Conservation (phyloP, 1,139 yeast species). For the Saccharomycopsis phalli region DNA sequence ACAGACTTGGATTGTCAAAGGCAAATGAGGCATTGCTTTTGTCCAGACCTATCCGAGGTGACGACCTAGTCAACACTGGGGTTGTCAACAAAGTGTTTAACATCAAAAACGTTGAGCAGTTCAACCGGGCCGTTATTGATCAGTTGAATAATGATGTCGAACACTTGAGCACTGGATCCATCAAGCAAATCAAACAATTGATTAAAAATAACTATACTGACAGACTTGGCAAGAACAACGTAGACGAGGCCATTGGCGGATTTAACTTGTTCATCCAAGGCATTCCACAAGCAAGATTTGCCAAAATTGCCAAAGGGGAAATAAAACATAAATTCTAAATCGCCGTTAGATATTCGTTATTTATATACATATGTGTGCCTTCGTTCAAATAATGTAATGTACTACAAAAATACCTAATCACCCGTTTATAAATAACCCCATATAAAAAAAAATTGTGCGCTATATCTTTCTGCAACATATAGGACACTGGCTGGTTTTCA, state of each 20-base stretch:
- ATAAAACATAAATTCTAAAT: conserved; percentile 47
- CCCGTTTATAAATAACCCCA: not conserved
- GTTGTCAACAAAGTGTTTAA: conserved; percentile 51
- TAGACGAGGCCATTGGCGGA: conserved; percentile 64
- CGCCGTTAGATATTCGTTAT: not conserved
- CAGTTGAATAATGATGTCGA: conserved; percentile 40
- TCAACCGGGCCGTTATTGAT: conserved; percentile 42
- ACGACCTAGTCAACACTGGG: conserved; percentile 49
- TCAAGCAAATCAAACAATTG: conserved; percentile 53
- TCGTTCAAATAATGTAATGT: not conserved
- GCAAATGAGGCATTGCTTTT: conserved; percentile 67
- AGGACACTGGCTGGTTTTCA: conserved; percentile 13
- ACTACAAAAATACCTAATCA: too few relatives aligned
- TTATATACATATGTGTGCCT: not conserved
- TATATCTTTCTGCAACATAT: conserved; percentile 4
- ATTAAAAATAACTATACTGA: conserved; percentile 36
- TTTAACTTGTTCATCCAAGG: conserved; percentile 64
- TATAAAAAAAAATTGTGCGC: not conserved
- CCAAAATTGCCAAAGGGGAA: conserved; percentile 44
- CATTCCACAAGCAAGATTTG: conserved; percentile 63
- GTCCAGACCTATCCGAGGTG: conserved; percentile 55
- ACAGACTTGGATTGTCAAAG: conserved; percentile 63
- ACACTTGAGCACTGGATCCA: conserved; percentile 49
- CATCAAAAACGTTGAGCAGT: conserved; percentile 42
- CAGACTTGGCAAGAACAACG: conserved; percentile 42